Evolutionary conservation across 2,329 filamentous ascomycete genomes (phyloP), one percentile per base, ranked within the genome.

Genomic region (Fusarium sp.): DNA sequence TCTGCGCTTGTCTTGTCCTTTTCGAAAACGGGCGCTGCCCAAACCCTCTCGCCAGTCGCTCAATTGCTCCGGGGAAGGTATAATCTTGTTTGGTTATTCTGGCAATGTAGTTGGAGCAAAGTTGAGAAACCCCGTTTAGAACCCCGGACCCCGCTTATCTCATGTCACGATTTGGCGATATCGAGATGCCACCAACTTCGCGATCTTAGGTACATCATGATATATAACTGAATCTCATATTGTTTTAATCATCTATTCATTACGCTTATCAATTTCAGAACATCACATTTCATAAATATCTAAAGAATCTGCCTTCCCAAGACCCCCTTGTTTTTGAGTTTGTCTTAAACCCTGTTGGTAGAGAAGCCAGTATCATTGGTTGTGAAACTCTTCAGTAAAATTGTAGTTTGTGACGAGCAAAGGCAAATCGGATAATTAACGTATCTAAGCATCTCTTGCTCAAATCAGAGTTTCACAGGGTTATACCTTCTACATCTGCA

Each of bases 101-200:
- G 24, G 30, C 13, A 39, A 51, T 56, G 67, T 17, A 61, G 61
- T 63, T 51, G 56, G 28, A 54, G 59, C 47, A 50, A 42, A 47
- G 54, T 57, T 53, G 38, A 22, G 59, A 67, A 72, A 39, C 48
- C 69, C 68, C 56, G 69, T 58, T 72, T 68, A 68, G 22, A 14
- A 59, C 22, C 56, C 63, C 56, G 30, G 63, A 39, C 69, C 69
- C 69, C 56, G 62, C 63, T 56, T 58, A 36, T 42, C 56, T 67
- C 42, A 59, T 59, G 32, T 38, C n/a, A 39, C 51, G 24, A 28
- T 41, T 55, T 55, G 36, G 24, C 22, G 12, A 30, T 41, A 42
- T 53, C 50, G 32, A 26, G n/a, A 36, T 53, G 50, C n/a, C 50
- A 26, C 50, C 50, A 53, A 26, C 32, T 36, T 26, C 13, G 13